Evolutionary conservation across 2,329 filamentous ascomycete species (phyloP).

Genomic region (Annulohypoxylon truncatum): DNA sequence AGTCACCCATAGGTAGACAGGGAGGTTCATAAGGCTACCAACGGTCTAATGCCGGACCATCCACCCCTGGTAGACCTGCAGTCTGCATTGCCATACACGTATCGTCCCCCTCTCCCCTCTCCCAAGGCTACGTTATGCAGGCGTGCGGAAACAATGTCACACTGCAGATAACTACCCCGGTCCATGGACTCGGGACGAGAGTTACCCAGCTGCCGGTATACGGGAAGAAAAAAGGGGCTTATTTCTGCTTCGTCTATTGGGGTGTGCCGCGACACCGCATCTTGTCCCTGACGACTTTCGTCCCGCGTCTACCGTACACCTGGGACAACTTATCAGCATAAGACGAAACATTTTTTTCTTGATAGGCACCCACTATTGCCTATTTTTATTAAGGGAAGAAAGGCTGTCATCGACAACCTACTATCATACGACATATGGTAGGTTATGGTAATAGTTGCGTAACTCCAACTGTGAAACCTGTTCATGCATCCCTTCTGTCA

Average conservation of each 20-base stretch:
- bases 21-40: not conserved
- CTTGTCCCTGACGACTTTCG: not conserved
- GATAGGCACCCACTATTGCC: not conserved
- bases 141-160: constrained; percentile 20
- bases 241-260: constrained; percentile 1
- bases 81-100: constrained; percentile 5
- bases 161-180: constrained; percentile 28
- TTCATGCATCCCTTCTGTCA: constrained; percentile 24
- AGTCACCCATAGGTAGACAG: not conserved
- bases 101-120: constrained; percentile 7
- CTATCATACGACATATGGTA: not conserved
- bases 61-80: constrained; percentile 18
- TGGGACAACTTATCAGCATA: not conserved
- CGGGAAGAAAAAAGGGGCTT: not conserved
- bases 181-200: constrained; percentile 21
- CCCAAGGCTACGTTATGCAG: constrained; percentile 9
- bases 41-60: constrained; percentile 13
- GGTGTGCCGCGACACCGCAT: constrained; percentile 8
- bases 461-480: constrained; percentile 8
- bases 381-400: not conserved
- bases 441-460: not conserved
- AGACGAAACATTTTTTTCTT: not conserved
- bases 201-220: constrained; percentile 20
- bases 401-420: not conserved
- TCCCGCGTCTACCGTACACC: not conserved